These are phyloP conservation scores for Fagus sylvatica DNA, from an alignment of 306 rosid genomes.

Conservation along the genomic window DNA sequence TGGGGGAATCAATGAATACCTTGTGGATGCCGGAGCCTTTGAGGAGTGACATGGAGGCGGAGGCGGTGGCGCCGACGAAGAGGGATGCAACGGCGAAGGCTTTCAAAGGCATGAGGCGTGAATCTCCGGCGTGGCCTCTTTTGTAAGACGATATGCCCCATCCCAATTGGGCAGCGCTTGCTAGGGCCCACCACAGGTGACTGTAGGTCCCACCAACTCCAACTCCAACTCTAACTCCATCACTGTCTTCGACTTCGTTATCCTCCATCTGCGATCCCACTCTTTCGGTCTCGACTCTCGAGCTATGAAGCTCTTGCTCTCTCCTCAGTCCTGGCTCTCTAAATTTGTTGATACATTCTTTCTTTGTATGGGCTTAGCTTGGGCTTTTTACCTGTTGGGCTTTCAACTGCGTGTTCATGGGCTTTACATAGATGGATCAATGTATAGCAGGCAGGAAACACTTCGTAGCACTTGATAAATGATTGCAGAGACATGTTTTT, in stretches of 20 bases:
- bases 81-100: conserved; percentile 90
- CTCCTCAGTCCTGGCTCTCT: background rate
- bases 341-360: background rate
- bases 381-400: background rate
- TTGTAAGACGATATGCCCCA: conserved; percentile 51
- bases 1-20: conserved; percentile 28
- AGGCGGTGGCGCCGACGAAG: conserved; percentile 66
- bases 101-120: conserved; percentile 68
- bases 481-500: no score
- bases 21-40: conserved; percentile 56
- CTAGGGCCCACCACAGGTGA: conserved; percentile 69
- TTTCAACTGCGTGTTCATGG: background rate
- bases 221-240: no score
- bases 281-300: background rate
- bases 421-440: background rate
- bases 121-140: conserved; percentile 49
- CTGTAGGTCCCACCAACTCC: background rate
- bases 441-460: no score
- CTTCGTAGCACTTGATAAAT: no score
- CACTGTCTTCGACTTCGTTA: background rate
- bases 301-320: background rate
- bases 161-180: conserved; percentile 62
- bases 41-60: conserved; percentile 56
- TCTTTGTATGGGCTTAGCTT: background rate
- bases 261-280: background rate